Conservation (phyloP, 345 rosid genomes). For the Syzygium jambos region DNA sequence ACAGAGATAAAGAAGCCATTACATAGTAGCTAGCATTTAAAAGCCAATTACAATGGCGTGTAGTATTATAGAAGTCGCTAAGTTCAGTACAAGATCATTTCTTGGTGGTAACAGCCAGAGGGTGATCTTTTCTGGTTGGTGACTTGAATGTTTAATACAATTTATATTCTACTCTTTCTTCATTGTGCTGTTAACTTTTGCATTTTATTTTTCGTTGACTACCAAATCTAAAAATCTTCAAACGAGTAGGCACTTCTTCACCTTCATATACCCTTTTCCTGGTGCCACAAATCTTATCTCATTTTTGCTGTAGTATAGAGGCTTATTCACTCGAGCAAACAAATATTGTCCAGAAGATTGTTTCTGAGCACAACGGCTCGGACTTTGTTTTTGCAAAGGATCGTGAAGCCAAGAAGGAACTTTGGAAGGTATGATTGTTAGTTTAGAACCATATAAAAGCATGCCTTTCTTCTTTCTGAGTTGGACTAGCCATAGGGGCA, state of each 20-base stretch:
- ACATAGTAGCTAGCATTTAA: background rate
- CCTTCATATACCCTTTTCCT: background rate
- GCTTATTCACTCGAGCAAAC: constrained; percentile 85
- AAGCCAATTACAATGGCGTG: background rate
- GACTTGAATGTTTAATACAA: background rate
- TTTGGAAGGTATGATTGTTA: constrained; percentile 59
- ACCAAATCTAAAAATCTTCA: background rate
- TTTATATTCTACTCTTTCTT: background rate
- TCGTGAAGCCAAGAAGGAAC: constrained; percentile 77
- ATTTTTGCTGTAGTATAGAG: constrained; percentile 32
- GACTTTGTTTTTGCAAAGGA: constrained; percentile 86
- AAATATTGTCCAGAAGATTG: constrained; percentile 72
- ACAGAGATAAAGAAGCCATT: background rate
- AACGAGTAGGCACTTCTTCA: background rate
- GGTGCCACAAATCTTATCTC: background rate
- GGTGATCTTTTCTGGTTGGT: background rate
- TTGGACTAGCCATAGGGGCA: background rate
- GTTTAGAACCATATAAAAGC: background rate
- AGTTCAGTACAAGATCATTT: background rate
- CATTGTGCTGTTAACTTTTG: background rate
- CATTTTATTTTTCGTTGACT: background rate
- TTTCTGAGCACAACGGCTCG: constrained; percentile 68
- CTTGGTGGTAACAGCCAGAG: background rate
- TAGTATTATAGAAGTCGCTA: background rate
- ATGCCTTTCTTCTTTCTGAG: background rate